Conservation (phyloP, 805 yeast genomes). For the Helenozyma baotianmanensis region DNA sequence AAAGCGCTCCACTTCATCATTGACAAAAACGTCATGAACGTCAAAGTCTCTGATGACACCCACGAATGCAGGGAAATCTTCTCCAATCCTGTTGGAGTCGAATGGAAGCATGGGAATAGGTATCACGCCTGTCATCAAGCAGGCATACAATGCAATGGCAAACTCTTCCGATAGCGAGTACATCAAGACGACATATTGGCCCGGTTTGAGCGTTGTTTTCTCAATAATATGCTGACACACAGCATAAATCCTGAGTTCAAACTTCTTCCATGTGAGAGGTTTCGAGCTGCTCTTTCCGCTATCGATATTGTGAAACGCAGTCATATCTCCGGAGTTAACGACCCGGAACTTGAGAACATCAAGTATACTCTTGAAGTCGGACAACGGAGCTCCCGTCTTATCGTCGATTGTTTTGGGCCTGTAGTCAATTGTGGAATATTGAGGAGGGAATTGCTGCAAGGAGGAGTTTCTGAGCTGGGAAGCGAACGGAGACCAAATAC, state of each 20-base stretch:
- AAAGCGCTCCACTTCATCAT: constrained; percentile 65
- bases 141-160: constrained; percentile 78
- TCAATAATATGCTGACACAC: constrained; percentile 66
- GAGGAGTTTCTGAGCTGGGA: constrained; percentile 62
- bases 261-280: constrained; percentile 66
- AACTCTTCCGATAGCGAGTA: constrained; percentile 86
- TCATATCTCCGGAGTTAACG: constrained; percentile 65
- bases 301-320: constrained; percentile 58
- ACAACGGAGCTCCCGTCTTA: constrained; percentile 66
- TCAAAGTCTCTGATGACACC: constrained; percentile 67
- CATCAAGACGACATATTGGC: constrained; percentile 74
- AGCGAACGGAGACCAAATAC: constrained; percentile 77
- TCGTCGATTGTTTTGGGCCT: constrained; percentile 75
- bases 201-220: constrained; percentile 59
- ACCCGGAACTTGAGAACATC: constrained; percentile 80
- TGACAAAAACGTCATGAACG: constrained; percentile 69
- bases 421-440: constrained; percentile 76
- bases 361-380: constrained; percentile 65
- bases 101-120: constrained; percentile 76
- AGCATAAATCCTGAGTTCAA: constrained; percentile 72
- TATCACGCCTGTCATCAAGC: constrained; percentile 73
- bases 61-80: constrained; percentile 66
- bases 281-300: constrained; percentile 32
- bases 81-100: constrained; percentile 60
- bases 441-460: constrained; percentile 62